Conservation (phyloP, 169 alveolate species). For the Plasmodium falciparum region DNA sequence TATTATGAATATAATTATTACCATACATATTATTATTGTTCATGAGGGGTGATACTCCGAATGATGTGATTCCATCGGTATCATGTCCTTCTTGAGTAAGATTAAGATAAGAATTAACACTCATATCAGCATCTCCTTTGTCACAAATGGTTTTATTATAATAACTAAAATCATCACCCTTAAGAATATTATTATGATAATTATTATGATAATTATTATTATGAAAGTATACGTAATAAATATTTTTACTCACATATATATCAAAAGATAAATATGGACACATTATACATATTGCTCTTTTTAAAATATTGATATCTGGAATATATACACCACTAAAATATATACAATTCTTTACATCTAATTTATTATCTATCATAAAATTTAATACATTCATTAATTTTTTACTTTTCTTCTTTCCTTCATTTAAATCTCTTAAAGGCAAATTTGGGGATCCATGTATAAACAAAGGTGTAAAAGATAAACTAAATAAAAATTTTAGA, state of each 20-base stretch:
- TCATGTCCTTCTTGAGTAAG: too few relatives aligned
- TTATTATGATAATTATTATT: background rate
- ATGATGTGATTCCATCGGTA: too few relatives aligned
- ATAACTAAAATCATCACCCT: too few relatives aligned
- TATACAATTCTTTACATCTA: constrained; percentile 32
- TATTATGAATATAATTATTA: background rate
- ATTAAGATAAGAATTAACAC: too few relatives aligned
- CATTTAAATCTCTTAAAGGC: constrained; percentile 6
- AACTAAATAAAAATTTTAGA: constrained; percentile 25
- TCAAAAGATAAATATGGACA: constrained; percentile 36
- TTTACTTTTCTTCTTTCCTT: constrained; percentile 33
- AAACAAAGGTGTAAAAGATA: constrained; percentile 45
- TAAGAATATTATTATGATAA: background rate
- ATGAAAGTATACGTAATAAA: constrained; percentile 15
- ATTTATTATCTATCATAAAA: constrained; percentile 5
- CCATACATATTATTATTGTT: background rate
- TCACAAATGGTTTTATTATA: too few relatives aligned
- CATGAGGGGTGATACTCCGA: too few relatives aligned
- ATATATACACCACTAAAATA: constrained; percentile 27
- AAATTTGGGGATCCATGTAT: constrained; percentile 51
- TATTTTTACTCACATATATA: background rate
- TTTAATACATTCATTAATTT: constrained; percentile 22
- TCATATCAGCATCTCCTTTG: too few relatives aligned
- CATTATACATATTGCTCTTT: constrained; percentile 26
- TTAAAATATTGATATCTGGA: constrained; percentile 12